Base-by-base conservation (phyloP, 1,139 yeast species). In the Sugiyamaella neomexicana region DNA sequence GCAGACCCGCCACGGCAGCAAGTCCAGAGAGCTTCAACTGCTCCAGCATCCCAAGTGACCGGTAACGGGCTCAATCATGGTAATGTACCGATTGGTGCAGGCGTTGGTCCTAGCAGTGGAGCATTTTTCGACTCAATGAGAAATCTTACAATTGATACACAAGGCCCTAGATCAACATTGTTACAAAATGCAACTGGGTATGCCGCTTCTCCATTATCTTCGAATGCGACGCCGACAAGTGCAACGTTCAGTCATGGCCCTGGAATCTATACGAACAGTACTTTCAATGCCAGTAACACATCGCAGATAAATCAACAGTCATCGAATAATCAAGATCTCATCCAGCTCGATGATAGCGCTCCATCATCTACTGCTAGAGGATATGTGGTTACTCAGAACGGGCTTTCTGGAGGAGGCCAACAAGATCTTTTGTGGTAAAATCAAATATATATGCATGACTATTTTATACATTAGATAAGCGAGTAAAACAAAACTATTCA, bases 381-480 rank as follows among this genome's bases (percentile, higher is more conserved):
- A 12, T 57, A 55, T 31, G 50, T 58, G 7, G 64, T 62, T 23
- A 55, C 63, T 7, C 65, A 62, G 44, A 62, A 62, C 45, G 66
- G 66, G 2, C 38, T 57, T 16, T 55, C 59, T n/a, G 47, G 58
- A 7, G 57, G 58, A 10, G 55, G 50, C 6, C 54, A 60, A 25
- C 54, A 60, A 25, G 64, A 62, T 43, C 41, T 62, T 16, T 51
- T 62, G 43, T 62, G 65, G 66, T 62, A 55, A 45, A 36, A 12
- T 20, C 25, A 20, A 20, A 44, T 32, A 17, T 32, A 17, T 12
- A 42, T 36, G 51, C 41, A 37, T 27, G 10, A 36, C 39, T 29
- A 38, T 10, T n/a, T 10, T 16, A 47, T 44, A 45, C 15, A 15
- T 23, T 34, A 13, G n/a, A 46, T 20, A 20, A 17, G n/a, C n/a